These are phyloP conservation scores for Irpex lacteus DNA, from an alignment of 1,284 basidiomycete genomes.

Conservation along the genomic window DNA sequence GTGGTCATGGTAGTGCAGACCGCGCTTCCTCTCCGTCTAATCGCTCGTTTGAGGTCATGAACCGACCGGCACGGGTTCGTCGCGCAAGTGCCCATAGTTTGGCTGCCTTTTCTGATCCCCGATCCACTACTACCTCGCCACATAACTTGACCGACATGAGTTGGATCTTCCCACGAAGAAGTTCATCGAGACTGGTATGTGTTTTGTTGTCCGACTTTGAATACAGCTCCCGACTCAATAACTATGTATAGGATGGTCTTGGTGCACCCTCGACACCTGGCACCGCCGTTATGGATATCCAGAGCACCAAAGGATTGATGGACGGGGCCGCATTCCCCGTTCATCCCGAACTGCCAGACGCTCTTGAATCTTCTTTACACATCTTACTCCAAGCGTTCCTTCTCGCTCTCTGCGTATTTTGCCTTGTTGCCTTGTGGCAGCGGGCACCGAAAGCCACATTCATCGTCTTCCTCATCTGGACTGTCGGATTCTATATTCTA, in stretches of 20 bases:
- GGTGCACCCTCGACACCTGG: slow-evolving; percentile 53
- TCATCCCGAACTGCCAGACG: slow-evolving; percentile 35
- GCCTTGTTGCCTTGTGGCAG: slow-evolving; percentile 56
- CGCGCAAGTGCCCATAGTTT: slow-evolving; percentile 46
- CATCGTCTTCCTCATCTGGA: slow-evolving; percentile 63
- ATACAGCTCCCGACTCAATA: neutral
- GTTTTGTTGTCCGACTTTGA: slow-evolving; percentile 15
- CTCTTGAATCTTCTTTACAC: slow-evolving; percentile 43
- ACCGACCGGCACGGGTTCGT: slow-evolving; percentile 53
- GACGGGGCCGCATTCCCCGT: slow-evolving; percentile 16
- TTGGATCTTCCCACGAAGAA: slow-evolving; percentile 71
- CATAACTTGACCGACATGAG: slow-evolving; percentile 66
- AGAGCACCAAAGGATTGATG: slow-evolving; percentile 41
- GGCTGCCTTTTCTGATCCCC: slow-evolving; percentile 36
- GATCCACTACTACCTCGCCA: slow-evolving; percentile 35
- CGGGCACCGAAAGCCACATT: slow-evolving; percentile 55
- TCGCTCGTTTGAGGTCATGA: slow-evolving; percentile 69
- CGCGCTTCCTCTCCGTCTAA: slow-evolving; percentile 22
- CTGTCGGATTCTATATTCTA: slow-evolving; percentile 50
- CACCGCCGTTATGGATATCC: slow-evolving; percentile 41
- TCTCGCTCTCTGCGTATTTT: slow-evolving; percentile 54
- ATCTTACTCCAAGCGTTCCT: slow-evolving; percentile 55
- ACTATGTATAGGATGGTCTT: slow-evolving; percentile 53
- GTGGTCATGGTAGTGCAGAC: slow-evolving; percentile 16
- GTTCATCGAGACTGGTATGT: slow-evolving; percentile 64